Conservation (phyloP, 1,284 basidiomycete species). For the Cryptococcus depauperatus region DNA sequence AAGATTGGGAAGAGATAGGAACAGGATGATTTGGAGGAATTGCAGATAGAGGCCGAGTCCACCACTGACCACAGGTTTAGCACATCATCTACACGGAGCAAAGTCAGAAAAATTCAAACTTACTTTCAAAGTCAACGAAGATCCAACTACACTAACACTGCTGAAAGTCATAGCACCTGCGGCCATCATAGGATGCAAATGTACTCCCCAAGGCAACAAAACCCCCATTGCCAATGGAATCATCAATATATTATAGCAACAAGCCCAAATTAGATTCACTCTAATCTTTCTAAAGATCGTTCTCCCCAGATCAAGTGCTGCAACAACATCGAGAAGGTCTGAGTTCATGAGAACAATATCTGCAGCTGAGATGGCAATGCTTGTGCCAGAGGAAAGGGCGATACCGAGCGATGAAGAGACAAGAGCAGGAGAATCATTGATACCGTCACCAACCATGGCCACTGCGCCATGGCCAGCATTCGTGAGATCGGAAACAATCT, state of each 20-base stretch:
- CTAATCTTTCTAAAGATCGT: constrained; percentile 84
- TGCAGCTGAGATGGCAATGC: constrained; percentile 94
- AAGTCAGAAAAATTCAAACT: constrained; percentile 16
- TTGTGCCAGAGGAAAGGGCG: constrained; percentile 89
- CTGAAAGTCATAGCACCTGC: constrained; percentile 97
- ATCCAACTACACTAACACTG: constrained; percentile 88
- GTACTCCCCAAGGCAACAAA: constrained; percentile 81
- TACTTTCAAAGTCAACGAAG: constrained; percentile 69
- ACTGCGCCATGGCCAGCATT: constrained; percentile 66
- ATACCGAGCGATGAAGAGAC: constrained; percentile 93
- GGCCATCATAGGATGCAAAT: constrained; percentile 96
- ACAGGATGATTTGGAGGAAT: no score
- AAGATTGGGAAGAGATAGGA: no score
- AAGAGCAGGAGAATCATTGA: constrained; percentile 96
- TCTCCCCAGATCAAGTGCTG: constrained; percentile 82
- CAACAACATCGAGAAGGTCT: constrained; percentile 92
- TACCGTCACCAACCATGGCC: constrained; percentile 97
- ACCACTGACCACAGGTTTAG: constrained; percentile 50
- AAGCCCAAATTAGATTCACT: constrained; percentile 80
- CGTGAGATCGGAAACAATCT: constrained; percentile 62
- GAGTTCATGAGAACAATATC: constrained; percentile 96
- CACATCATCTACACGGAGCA: no score
- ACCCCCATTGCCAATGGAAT: constrained; percentile 99
- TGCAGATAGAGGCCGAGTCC: constrained; percentile 63
- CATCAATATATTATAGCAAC: constrained; percentile 84